Evolutionary conservation across 306 rosid species (phyloP), one percentile per base, ranked within the genome.

Genomic region (Benincasa hispida): DNA sequence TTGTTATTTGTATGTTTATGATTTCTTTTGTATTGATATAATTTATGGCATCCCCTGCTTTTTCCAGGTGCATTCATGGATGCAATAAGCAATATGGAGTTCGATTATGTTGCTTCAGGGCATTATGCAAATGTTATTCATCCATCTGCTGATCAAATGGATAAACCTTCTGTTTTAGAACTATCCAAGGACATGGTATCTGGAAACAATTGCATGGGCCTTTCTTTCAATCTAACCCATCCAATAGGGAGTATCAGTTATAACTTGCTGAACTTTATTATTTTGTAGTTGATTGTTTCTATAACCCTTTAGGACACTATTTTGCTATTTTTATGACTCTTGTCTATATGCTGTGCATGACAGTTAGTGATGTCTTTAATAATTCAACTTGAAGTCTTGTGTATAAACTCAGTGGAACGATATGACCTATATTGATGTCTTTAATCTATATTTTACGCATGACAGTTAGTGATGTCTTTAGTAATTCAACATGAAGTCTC

Each of bases 51-150:
- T 13, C 21, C 75, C 41, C 22, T 72, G 58, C 45, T 14, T 41
- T 61, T 55, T 59, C 81, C 81, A 94, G 98, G 98, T 85, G 96
- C 97, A 17, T 94, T 94, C 88, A 85, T 94, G 92, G 93, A 94
- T 76, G 97, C 98, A 69, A 89, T 90, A 60, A 78, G 82, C 77
- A 75, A 74, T 42, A 90, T 90, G 97, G 84, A 89, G 18, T 94
- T 91, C 81, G 92, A 94, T 81, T 92, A 88, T 83, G 87, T 94
- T 80, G 97, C 97, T 74, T 90, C 96, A 58, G 97, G 98, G 63
- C 98, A 94, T 87, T 94, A 94, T 82, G 98, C 96, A 5, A 91
- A 87, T 59, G 96, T 91, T 80, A 61, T 87, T 77, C 97, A 94
- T 77, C 87, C 90, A 37, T 79, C 58, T 73, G 79, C 61, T 14